Evolutionary conservation across 768 basidiomycete genomes (phyloP).

Genomic region (Kwoniella europaea): DNA sequence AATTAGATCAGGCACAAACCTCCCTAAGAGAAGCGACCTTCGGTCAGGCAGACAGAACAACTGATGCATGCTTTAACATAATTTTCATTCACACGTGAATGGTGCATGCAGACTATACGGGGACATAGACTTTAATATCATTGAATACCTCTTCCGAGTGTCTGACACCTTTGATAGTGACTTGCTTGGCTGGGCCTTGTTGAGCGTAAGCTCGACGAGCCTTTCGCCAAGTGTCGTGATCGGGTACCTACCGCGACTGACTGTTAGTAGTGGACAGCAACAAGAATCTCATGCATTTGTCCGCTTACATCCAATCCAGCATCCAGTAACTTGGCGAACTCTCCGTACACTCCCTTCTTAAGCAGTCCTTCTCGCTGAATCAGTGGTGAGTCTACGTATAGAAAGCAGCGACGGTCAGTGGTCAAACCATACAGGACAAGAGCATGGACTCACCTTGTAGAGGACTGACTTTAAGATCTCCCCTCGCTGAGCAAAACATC

Average conservation of each 20-base stretch:
- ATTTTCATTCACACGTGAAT: too few species aligned
- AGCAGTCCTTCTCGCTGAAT: constrained; percentile 50
- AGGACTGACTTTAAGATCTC: constrained; percentile 35
- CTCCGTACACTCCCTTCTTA: constrained; percentile 50
- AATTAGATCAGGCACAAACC: too few species aligned
- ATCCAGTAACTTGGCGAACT: constrained; percentile 26
- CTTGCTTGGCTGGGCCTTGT: not conserved
- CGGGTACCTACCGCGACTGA: too few species aligned
- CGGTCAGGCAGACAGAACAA: too few species aligned
- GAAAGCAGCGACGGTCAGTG: not conserved
- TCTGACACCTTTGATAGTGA: not conserved
- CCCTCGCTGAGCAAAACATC: constrained; percentile 24
- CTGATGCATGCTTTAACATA: too few species aligned
- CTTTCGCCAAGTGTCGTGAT: too few species aligned
- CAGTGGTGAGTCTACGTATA: constrained; percentile 39
- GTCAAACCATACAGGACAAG: not conserved
- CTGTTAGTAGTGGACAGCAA: too few species aligned
- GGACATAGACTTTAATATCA: not conserved
- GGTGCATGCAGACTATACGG: not conserved
- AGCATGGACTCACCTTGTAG: constrained; percentile 24
- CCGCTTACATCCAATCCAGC: too few species aligned
- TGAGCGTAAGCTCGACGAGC: too few species aligned
- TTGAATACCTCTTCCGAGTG: not conserved
- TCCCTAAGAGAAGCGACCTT: too few species aligned
- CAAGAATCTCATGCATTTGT: too few species aligned